Evolutionary conservation across 805 yeast genomes (phyloP).

Genomic region (Vanderwaltozyma verrucispora): DNA sequence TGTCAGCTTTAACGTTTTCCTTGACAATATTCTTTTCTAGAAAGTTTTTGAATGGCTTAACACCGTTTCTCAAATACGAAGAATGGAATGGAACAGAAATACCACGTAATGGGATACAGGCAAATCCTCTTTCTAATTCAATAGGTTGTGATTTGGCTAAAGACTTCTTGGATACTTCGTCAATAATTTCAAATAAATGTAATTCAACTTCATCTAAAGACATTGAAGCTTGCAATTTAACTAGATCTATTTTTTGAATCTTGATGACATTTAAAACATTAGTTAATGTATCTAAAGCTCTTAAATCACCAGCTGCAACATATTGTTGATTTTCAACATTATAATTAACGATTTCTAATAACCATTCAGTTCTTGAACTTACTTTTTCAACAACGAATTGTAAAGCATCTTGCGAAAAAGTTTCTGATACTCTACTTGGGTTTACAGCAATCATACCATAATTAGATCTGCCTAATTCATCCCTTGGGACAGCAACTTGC

Average conservation of each 20-base stretch:
- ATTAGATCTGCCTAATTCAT: conserved; percentile 87
- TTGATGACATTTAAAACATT: conserved; percentile 90
- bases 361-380: conserved; percentile 76
- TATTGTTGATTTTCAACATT: conserved; percentile 98
- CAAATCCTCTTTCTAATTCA: conserved; percentile 94
- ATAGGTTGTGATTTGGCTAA: conserved; percentile 91
- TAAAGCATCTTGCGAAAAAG: conserved; percentile 88
- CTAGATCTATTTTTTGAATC: conserved; percentile 88
- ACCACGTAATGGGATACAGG: conserved; percentile 96
- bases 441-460: conserved; percentile 99
- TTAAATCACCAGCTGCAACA: conserved; percentile 97
- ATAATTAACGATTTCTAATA: conserved; percentile 95
- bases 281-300: conserved; percentile 87
- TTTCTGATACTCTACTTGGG: conserved; percentile 83
- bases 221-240: conserved; percentile 71
- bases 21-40: conserved; percentile 90
- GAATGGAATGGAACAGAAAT: conserved; percentile 99
- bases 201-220: conserved; percentile 80
- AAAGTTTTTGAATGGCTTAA: conserved; percentile 97
- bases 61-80: conserved; percentile 96
- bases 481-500: conserved; percentile 99
- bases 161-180: conserved; percentile 74
- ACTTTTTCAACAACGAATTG: conserved; percentile 90
- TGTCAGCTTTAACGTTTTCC: conserved; percentile 90
- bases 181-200: conserved; percentile 80